phyloP scores from a whole-genome alignment of 2,329 filamentous ascomycete species.

The Pseudogymnoascus sp. region DNA sequence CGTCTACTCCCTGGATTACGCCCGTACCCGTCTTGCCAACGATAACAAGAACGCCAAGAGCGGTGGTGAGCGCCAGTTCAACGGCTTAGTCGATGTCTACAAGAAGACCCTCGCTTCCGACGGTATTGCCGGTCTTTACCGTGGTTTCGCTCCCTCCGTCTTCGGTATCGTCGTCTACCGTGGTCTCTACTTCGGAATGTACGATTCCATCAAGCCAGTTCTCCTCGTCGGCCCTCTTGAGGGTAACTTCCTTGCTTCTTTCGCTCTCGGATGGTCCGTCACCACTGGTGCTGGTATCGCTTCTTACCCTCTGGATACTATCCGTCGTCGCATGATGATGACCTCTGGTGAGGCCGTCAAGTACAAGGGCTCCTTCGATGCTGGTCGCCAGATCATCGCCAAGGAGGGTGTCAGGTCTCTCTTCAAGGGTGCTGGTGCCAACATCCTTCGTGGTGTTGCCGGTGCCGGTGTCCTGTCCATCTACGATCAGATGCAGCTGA shows the following conservation, averaged over 20 bases:
- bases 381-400: conserved; percentile 92
- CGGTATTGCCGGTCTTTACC: conserved; percentile 99
- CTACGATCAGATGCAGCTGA: conserved; percentile 99
- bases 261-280: conserved; percentile 97
- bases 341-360: conserved; percentile 96
- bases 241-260: conserved; percentile 99
- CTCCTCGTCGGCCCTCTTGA: conserved; percentile 84
- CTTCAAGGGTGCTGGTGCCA: conserved; percentile 99
- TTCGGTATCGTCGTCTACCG: conserved; percentile 99
- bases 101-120: conserved; percentile 98
- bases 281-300: conserved; percentile 99
- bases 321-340: conserved; percentile 99
- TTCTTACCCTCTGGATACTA: conserved; percentile 99
- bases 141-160: conserved; percentile 99
- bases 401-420: conserved; percentile 97
- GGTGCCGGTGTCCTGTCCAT: conserved; percentile 99
- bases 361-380: conserved; percentile 96
- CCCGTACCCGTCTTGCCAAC: conserved; percentile 99
- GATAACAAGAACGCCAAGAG: conserved; percentile 98
- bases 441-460: conserved; percentile 99
- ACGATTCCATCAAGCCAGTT: conserved; percentile 99
- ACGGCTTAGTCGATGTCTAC: conserved; percentile 99
- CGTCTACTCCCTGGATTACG: conserved; percentile 99
- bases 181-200: conserved; percentile 99
- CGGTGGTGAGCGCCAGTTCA: conserved; percentile 98